These are phyloP conservation scores for Zygosaccharomyces lentus DNA, from an alignment of 805 yeast genomes.

Conservation along the genomic window DNA sequence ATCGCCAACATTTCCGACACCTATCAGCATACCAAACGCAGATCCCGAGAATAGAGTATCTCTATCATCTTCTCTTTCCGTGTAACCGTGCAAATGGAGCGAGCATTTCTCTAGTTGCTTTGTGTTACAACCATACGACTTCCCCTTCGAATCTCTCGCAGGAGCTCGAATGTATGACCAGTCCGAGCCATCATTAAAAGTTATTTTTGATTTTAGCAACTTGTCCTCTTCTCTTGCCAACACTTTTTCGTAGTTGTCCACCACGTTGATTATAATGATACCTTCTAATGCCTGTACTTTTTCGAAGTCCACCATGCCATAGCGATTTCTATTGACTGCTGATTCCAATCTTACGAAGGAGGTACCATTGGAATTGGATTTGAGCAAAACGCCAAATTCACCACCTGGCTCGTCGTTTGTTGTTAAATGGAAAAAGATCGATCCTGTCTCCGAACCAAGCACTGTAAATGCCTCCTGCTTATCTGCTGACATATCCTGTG, in stretches of 20 bases:
- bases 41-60: constrained; percentile 86
- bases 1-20: constrained; percentile 89
- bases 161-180: constrained; percentile 80
- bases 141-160: constrained; percentile 53
- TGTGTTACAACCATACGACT: constrained; percentile 50
- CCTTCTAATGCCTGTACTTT: constrained; percentile 82
- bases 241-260: constrained; percentile 48
- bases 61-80: constrained; percentile 77
- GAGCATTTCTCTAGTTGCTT: constrained; percentile 59
- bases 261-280: constrained; percentile 67
- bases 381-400: constrained; percentile 76
- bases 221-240: constrained; percentile 44
- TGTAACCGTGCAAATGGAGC: constrained; percentile 82
- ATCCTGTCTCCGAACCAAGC: constrained; percentile 63
- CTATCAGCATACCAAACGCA: constrained; percentile 84
- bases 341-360: constrained; percentile 65
- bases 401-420: constrained; percentile 45
- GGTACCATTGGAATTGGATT: constrained; percentile 90
- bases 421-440: constrained; percentile 81
- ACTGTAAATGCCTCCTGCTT: constrained; percentile 73
- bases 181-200: constrained; percentile 88
- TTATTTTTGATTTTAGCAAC: constrained; percentile 62
- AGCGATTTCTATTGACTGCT: constrained; percentile 65
- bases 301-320: constrained; percentile 87
- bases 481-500: constrained; percentile 54